Base-by-base conservation (phyloP, 192 early-diverging fungal species). In the Dispira simplex region DNA sequence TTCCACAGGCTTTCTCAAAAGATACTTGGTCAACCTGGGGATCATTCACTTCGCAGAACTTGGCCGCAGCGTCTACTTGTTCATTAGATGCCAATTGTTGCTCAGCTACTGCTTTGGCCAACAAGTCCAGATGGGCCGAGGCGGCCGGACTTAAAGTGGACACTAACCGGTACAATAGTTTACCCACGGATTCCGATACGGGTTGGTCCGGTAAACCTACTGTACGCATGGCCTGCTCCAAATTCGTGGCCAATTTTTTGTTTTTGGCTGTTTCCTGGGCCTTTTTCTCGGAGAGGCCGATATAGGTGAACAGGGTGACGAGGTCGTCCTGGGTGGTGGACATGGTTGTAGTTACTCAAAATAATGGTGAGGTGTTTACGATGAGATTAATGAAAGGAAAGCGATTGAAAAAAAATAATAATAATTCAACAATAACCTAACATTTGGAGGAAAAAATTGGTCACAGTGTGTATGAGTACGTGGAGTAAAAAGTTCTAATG, bases 261-360 rank as follows among this genome's bases (percentile, higher is more conserved):
- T 99, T 99, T 62, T 83, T 85, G 43, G 87, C 90, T 0, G 94
- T 92, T 68, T 97, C 93, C 72, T 90, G 89, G 64, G 94, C 95
- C 73, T 96, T 95, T 66, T 84, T 80, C 68, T 89, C 87, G 16
- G 85, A 83, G 44, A 99, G 79, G 14, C 97, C 97, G 66, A 98
- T 90, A 49, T 78, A 76, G 70, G 85, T 79, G 75, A 99, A 97
- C 59, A 86, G 79, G 10, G 71, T 32, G 26, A 80, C 76, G 56
- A 92, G 58, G 44, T 60, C 58, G 14, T 60, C 58, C 58, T 43
- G 39, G 6, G 43, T 60, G 11, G 10, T 27, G 2, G 13, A 27
- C 48, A 26, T 2, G 55, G 6, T 10, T 21, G 20, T 23, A 25
- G 53, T 27, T 27, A 27, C 13, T 23, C 0, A 21, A 57, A 57